Evolutionary conservation across 257 asterid species (phyloP).

Genomic region (Nicotiana knightiana): DNA sequence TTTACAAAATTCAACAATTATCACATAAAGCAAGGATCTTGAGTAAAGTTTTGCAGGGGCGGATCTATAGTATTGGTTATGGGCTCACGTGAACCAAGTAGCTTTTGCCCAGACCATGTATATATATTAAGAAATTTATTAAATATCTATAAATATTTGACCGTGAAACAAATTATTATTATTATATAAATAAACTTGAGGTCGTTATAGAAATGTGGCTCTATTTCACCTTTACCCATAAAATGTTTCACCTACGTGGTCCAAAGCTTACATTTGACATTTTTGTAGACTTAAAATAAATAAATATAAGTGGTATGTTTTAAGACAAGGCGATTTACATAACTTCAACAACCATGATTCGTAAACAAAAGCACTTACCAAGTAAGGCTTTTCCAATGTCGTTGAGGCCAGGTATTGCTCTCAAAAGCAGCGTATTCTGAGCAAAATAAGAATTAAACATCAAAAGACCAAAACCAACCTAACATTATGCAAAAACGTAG

Average conservation of each 20-base stretch:
- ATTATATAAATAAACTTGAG: too few relatives aligned
- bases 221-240: background rate
- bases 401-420: conserved; percentile 85
- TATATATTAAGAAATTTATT: too few relatives aligned
- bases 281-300: background rate
- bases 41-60: background rate
- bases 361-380: conserved; percentile 33
- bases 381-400: conserved; percentile 76
- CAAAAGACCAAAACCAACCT: background rate
- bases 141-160: too few relatives aligned
- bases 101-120: too few relatives aligned
- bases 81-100: too few relatives aligned
- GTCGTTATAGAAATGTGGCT: too few relatives aligned
- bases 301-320: background rate
- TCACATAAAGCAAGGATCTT: background rate
- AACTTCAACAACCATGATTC: background rate
- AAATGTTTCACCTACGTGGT: background rate
- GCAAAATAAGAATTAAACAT: background rate
- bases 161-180: too few relatives aligned
- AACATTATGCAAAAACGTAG: too few relatives aligned
- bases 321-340: background rate
- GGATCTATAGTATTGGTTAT: background rate
- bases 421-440: conserved; percentile 88
- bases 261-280: background rate
- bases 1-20: background rate